Conservation (phyloP, 1,139 yeast genomes). For the Yamadazyma dushanensis region DNA sequence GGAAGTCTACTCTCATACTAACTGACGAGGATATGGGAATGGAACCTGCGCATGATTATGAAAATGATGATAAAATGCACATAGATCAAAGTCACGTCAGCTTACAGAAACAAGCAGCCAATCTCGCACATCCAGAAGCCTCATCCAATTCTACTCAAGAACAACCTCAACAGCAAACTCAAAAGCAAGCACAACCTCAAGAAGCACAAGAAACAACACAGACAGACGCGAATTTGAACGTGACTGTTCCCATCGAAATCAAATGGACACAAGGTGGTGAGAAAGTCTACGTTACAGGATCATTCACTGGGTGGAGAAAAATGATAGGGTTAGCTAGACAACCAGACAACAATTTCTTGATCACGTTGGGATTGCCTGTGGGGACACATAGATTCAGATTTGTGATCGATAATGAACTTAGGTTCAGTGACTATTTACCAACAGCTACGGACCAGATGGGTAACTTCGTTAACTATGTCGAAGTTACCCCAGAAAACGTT, state of each 20-base stretch:
- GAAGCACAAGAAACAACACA: background rate
- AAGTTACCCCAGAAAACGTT: constrained; percentile 46
- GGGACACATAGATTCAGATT: constrained; percentile 51
- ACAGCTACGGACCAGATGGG: constrained; percentile 56
- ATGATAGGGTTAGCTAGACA: constrained; percentile 55
- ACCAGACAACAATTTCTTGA: constrained; percentile 37
- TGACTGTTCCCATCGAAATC: constrained; percentile 72
- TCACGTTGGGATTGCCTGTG: constrained; percentile 46
- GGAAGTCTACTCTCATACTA: constrained; percentile 42
- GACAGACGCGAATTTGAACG: constrained; percentile 23
- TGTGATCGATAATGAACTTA: constrained; percentile 48
- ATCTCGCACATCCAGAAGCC: background rate
- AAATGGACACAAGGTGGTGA: constrained; percentile 95
- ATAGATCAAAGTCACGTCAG: constrained; percentile 20
- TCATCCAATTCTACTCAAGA: background rate
- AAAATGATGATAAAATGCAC: constrained; percentile 21
- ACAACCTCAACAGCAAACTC: constrained; percentile 3
- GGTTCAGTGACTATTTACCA: constrained; percentile 48
- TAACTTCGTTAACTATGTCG: constrained; percentile 49
- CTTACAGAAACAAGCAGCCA: constrained; percentile 3
- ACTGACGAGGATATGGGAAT: constrained; percentile 47
- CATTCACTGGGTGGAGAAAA: constrained; percentile 52
- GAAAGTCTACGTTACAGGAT: constrained; percentile 63
- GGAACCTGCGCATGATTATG: constrained; percentile 15
- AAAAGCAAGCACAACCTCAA: background rate